Percentiles rank a stretch among this genome's conserved stretches.
Evolutionary conservation across 192 early-diverging fungal species (phyloP).

Genomic region (Backusella morwellensis): DNA sequence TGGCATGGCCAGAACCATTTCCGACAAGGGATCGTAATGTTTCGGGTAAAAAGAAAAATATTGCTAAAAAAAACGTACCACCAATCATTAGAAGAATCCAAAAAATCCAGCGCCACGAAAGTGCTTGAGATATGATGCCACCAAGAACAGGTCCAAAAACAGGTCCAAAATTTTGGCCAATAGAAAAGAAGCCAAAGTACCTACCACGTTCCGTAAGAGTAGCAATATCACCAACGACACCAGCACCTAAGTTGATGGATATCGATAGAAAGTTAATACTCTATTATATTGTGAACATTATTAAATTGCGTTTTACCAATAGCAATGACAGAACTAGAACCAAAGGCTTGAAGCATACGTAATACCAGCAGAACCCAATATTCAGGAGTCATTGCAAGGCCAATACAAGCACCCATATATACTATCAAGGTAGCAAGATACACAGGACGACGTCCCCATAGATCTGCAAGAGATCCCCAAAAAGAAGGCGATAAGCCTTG

Average conservation of each 20-base stretch:
- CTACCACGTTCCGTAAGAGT: slow-evolving; percentile 12
- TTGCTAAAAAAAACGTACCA: slow-evolving; percentile 14
- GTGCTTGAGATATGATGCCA: slow-evolving; percentile 23
- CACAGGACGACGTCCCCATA: slow-evolving; percentile 38
- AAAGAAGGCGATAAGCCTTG: slow-evolving; percentile 39
- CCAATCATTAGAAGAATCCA: slow-evolving; percentile 38
- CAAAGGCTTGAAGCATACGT: slow-evolving; percentile 42
- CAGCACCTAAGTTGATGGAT: slow-evolving; percentile 13
- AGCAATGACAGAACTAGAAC: slow-evolving; percentile 43
- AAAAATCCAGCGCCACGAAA: slow-evolving; percentile 41
- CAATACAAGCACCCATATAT: slow-evolving; percentile 34
- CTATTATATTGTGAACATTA: not conserved
- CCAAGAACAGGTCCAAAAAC: slow-evolving; percentile 38
- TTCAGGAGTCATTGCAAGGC: slow-evolving; percentile 30
- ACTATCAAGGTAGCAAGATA: slow-evolving; percentile 32
- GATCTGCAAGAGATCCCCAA: slow-evolving; percentile 45
- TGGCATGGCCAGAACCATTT: slow-evolving; percentile 35
- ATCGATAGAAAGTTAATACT: not conserved
- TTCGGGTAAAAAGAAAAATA: slow-evolving; percentile 45
- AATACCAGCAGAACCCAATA: slow-evolving; percentile 30
- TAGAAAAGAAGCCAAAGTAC: not conserved
- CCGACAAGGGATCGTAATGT: slow-evolving; percentile 43
- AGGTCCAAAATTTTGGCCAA: not conserved
- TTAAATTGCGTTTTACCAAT: slow-evolving; percentile 19
- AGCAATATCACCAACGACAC: slow-evolving; percentile 38